phyloP scores from a whole-genome alignment of 352 stramenopile species.

The Globisporangium nodosum region DNA sequence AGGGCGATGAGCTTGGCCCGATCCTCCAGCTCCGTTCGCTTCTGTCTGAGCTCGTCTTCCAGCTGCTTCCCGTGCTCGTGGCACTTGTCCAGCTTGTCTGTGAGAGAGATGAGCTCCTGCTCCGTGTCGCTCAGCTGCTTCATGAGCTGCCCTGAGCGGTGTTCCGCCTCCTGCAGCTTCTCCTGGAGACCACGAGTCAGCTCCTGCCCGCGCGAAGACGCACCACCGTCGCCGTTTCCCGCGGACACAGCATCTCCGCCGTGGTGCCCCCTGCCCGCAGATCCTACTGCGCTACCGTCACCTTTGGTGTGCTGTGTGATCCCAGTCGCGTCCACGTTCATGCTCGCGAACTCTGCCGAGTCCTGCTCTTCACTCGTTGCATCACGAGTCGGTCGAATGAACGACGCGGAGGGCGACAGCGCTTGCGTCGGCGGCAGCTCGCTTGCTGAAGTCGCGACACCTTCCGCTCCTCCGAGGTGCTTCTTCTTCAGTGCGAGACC shows the following conservation, averaged over 20 bases:
- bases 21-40: neutral
- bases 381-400: neutral
- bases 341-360: neutral
- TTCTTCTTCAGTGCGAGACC: neutral
- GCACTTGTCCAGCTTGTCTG: conserved; percentile 1
- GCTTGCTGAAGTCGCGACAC: neutral
- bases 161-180: neutral
- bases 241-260: too few species aligned
- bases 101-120: conserved; percentile 5
- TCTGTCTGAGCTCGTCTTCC: conserved; percentile 3
- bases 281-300: neutral
- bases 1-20: conserved; percentile 1
- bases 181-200: neutral
- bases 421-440: neutral
- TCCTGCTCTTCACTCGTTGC: neutral
- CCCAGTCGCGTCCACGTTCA: neutral
- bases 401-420: neutral
- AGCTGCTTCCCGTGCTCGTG: conserved; percentile 7
- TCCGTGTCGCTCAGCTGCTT: conserved; percentile 8
- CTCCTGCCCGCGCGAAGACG: neutral
- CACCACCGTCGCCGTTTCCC: neutral
- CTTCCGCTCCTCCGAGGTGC: neutral
- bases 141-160: neutral
- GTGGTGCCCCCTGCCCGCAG: neutral
- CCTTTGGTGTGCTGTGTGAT: neutral